A percentile compares a stretch with the other conserved stretches of the same genome.
These are phyloP conservation scores for Phytophthora ramorum DNA, from an alignment of 352 stramenopile species.

Conservation along the genomic window DNA sequence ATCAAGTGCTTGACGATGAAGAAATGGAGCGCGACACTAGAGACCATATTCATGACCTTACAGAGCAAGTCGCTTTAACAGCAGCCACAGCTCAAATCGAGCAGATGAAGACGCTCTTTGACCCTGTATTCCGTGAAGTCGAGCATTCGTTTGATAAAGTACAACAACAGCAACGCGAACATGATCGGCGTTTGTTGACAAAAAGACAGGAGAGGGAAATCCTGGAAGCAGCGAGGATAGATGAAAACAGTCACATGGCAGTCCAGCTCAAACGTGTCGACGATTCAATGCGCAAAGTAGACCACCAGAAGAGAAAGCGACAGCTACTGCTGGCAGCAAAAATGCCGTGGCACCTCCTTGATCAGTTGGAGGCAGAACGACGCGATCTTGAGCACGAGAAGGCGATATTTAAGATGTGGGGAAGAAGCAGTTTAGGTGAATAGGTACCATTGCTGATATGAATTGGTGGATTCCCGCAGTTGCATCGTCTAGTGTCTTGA, in stretches of 20 bases:
- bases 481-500: constrained; percentile 39
- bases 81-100: constrained; percentile 60
- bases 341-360: constrained; percentile 76
- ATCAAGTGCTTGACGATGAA: constrained; percentile 23
- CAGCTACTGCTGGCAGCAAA: constrained; percentile 49
- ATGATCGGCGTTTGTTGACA: constrained; percentile 22
- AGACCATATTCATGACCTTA: constrained; percentile 42
- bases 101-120: constrained; percentile 68
- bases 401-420: constrained; percentile 65
- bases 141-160: constrained; percentile 51
- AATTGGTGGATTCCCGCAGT: background rate
- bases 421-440: constrained; percentile 30
- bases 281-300: constrained; percentile 7
- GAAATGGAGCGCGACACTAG: constrained; percentile 33
- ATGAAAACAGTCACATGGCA: constrained; percentile 5
- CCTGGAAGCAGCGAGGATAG: background rate
- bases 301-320: constrained; percentile 43
- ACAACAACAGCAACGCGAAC: constrained; percentile 40
- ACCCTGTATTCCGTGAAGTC: constrained; percentile 65
- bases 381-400: constrained; percentile 63
- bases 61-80: constrained; percentile 55
- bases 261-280: constrained; percentile 1
- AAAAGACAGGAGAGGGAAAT: constrained; percentile 9
- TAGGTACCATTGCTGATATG: constrained; percentile 15
- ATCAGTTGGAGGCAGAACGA: constrained; percentile 61